Percentiles rank a stretch among this genome's conserved stretches.
phyloP scores from a whole-genome alignment of 2,329 filamentous ascomycete species.

The Pseudogymnoascus sp. region DNA sequence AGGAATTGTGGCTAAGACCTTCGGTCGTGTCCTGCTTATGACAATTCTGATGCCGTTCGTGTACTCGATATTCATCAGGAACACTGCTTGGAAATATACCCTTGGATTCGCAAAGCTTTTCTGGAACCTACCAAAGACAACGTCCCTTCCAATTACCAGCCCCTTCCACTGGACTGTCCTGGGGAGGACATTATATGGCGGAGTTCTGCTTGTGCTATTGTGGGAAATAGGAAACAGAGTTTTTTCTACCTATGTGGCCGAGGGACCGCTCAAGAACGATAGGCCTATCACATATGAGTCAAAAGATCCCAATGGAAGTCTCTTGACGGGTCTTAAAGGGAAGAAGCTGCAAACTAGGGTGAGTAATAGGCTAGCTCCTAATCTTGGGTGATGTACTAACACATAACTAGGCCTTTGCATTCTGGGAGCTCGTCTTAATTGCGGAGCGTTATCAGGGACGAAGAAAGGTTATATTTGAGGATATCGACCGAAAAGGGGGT shows the following conservation, averaged over 20 bases:
- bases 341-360: conserved; percentile 72
- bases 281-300: conserved; percentile 75
- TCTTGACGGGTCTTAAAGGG: conserved; percentile 73
- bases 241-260: conserved; percentile 73
- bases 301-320: conserved; percentile 84
- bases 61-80: conserved; percentile 56
- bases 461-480: conserved; percentile 73
- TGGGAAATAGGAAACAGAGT: conserved; percentile 72
- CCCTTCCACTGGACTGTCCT: conserved; percentile 51
- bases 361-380: conserved; percentile 21
- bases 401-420: conserved; percentile 60
- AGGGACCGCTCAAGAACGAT: conserved; percentile 75
- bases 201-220: conserved; percentile 57
- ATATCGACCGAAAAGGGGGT: conserved; percentile 74
- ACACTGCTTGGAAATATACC: conserved; percentile 58
- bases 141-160: conserved; percentile 49
- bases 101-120: conserved; percentile 63
- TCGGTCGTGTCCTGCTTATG: conserved; percentile 29
- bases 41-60: conserved; percentile 42
- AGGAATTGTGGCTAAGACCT: conserved; percentile 12
- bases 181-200: conserved; percentile 49
- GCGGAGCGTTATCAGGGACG: conserved; percentile 65
- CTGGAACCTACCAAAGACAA: conserved; percentile 66
- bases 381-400: conserved; percentile 14
- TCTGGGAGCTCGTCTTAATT: conserved; percentile 84